Base-by-base conservation (phyloP, 2,329 filamentous ascomycete genomes). In the Aspergillus sp. region DNA sequence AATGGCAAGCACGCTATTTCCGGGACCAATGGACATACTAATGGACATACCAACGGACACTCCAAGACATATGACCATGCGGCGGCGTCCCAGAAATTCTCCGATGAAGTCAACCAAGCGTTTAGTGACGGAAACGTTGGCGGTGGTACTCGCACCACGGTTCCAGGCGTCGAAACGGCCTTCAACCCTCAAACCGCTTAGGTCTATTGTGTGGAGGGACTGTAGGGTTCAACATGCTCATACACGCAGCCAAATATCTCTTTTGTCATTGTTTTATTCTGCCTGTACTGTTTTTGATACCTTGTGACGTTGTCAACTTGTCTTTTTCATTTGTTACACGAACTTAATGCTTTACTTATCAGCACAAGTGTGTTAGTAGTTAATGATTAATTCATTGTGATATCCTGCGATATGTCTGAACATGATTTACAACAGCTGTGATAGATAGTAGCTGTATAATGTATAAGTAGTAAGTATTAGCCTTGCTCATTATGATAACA, bases 101-200 rank as follows among this genome's bases (percentile, higher is more conserved):
- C 69, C 2, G 71, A 72, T 45, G 72, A 74, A 58, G 64, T 74
- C 36, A 70, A 72, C 48, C 57, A 73, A 45, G 73, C 72, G n/a
- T 73, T 75, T 41, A 66, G 60, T 19, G 62, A 63, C 21, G 62
- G 56, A 10, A 39, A 38, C 57, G 38, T 55, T 17, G 58, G 49
- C 10, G 15, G 17, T 15, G 32, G 28, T 13, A 43, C 61, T 19
- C 62, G 57, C 10, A 36, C 55, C 13, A 61, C 60, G 3, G 52
- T 67, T 9, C 62, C 63, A 12, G 67, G 64, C 23, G 43, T 60
- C 1, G 55, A 64, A n/a, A 52, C 58, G 9, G 64, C 63, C 9
- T 70, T 70, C 51, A 68, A 70, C 36, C 68, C 68, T 38, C 68
- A 70, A 56, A 60, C 64, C 12, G 68, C 65, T 5, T 70, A 61